phyloP scores from a whole-genome alignment of 164 flowering plant genomes.

The Tinospora cordifolia region DNA sequence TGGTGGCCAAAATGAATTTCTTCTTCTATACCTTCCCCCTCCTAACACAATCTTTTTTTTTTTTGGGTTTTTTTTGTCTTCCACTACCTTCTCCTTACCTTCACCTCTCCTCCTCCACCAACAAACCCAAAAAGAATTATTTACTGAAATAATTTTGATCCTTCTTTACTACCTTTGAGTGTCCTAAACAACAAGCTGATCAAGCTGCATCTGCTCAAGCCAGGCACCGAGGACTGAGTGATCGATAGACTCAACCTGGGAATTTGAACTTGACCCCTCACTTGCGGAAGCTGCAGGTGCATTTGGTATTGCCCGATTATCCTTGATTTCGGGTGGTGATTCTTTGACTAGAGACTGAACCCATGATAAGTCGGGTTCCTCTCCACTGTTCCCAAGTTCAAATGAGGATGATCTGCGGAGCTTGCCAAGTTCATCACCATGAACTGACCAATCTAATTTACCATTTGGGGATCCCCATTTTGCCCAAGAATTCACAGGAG shows the following conservation, averaged over 20 bases:
- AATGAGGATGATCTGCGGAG: constrained; percentile 62
- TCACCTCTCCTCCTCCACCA: constrained; percentile 4
- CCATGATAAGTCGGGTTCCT: constrained; percentile 95
- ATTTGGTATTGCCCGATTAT: constrained; percentile 22
- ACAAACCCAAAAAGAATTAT: constrained; percentile 17
- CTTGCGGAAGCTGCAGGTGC: constrained; percentile 18
- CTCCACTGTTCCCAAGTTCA: constrained; percentile 42
- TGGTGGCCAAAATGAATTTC: constrained; percentile 17
- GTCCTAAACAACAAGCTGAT: constrained; percentile 65
- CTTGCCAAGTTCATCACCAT: constrained; percentile 48
- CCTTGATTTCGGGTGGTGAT: constrained; percentile 69
- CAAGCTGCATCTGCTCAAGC: constrained; percentile 91
- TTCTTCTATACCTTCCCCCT: constrained; percentile 1
- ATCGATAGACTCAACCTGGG: constrained; percentile 45
- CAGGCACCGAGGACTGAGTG: constrained; percentile 67
- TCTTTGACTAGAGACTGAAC: constrained; percentile 87
- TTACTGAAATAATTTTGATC: neutral
- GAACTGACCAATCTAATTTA: constrained; percentile 62
- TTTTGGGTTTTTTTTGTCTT: too few species aligned
- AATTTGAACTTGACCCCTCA: constrained; percentile 23
- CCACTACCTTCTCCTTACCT: constrained; percentile 4
- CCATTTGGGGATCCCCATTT: constrained; percentile 73
- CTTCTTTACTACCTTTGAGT: constrained; percentile 8
- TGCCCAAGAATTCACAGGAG: constrained; percentile 47
- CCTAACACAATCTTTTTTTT: too few species aligned